Percentiles rank a stretch among this genome's conserved stretches.
These are phyloP conservation scores for Globisporangium megalacanthum DNA, from an alignment of 352 stramenopile genomes.

Conservation along the genomic window DNA sequence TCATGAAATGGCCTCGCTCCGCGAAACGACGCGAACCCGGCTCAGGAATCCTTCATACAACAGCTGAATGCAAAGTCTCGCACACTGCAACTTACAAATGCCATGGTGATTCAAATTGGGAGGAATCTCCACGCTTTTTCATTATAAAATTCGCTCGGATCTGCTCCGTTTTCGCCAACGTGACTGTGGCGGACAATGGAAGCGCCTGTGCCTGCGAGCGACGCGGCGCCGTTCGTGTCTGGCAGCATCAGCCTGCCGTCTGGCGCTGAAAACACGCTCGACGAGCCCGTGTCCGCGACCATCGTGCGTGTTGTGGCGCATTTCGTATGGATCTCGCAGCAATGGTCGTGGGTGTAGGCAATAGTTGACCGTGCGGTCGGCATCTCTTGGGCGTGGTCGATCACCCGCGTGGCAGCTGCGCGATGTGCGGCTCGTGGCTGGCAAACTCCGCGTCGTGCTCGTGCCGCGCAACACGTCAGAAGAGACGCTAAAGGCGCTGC, in stretches of 20 bases:
- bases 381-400: slow-evolving; percentile 1
- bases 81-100: no score
- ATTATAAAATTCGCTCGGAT: no score
- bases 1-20: no score
- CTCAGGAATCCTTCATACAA: no score
- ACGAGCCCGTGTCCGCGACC: slow-evolving; percentile 84
- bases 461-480: slow-evolving; percentile 89
- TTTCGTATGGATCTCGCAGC: not conserved
- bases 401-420: slow-evolving; percentile 47
- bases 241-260: slow-evolving; percentile 80
- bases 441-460: slow-evolving; percentile 89
- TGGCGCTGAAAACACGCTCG: slow-evolving; percentile 72
- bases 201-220: not conserved
- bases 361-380: not conserved
- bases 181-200: slow-evolving; percentile 7
- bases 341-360: no score
- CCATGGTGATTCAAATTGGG: no score
- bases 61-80: no score
- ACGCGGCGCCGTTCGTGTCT: slow-evolving; percentile 41
- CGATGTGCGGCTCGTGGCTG: slow-evolving; percentile 80
- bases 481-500: slow-evolving; percentile 88
- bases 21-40: no score
- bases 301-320: slow-evolving; percentile 46
- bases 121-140: no score
- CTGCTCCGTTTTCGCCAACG: not conserved